Conservation (phyloP, 768 basidiomycete species). For the Hebeloma cylindrosporum region DNA sequence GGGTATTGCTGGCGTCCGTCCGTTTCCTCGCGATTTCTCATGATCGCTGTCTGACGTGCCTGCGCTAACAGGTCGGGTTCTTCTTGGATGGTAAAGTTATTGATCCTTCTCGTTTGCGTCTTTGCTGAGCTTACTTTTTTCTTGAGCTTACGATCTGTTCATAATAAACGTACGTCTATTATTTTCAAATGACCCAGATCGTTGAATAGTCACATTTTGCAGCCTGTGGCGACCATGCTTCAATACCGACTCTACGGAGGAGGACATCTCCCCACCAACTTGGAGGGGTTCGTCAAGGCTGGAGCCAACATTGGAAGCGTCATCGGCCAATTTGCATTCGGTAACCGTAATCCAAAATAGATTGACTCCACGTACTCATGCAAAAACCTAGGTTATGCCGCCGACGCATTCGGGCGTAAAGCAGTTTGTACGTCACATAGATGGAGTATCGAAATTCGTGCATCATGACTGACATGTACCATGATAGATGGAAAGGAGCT, state of each 20-base stretch:
- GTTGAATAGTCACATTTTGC: background rate
- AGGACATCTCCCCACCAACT: slow-evolving; percentile 41
- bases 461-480: slow-evolving; percentile 2
- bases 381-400: slow-evolving; percentile 47
- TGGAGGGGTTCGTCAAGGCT: slow-evolving; percentile 58
- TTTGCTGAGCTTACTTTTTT: background rate
- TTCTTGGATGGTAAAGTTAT: slow-evolving; percentile 18
- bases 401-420: slow-evolving; percentile 69
- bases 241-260: slow-evolving; percentile 47
- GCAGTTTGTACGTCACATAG: slow-evolving; percentile 52
- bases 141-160: slow-evolving; percentile 24
- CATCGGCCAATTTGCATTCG: slow-evolving; percentile 57
- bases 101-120: background rate
- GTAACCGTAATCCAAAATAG: slow-evolving; percentile 22
- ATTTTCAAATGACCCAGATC: background rate
- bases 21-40: background rate
- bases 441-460: background rate
- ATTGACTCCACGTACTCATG: background rate
- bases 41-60: background rate
- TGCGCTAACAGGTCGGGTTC: slow-evolving; percentile 16
- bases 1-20: slow-evolving; percentile 21
- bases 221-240: slow-evolving; percentile 26
- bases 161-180: slow-evolving; percentile 23
- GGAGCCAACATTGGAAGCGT: slow-evolving; percentile 62
- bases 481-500: slow-evolving; percentile 69